Base-by-base conservation (phyloP, 2,329 filamentous ascomycete species). In the Hyphodiscus sp. region DNA sequence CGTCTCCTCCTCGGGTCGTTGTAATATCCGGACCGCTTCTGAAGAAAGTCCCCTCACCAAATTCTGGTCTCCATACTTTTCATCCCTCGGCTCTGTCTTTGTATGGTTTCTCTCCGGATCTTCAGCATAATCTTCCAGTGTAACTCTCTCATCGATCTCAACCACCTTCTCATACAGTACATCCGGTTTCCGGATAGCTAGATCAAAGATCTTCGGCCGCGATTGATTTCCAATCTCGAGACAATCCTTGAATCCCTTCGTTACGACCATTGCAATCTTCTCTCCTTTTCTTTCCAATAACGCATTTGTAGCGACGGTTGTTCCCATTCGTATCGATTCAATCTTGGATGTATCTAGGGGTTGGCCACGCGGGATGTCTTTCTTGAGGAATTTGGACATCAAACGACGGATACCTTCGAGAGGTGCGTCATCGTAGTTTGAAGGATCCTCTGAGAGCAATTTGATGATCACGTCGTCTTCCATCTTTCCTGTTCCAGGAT, bases 321-420 rank as follows among this genome's bases (percentile, higher is more conserved):
- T 96, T 45, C 91, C 91, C 91, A 96, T 96, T 47, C 91, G 86
- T 68, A 96, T 96, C 52, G 87, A 91, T 62, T 94, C 89, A 62
- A 96, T 95, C 65, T 84, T 74, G 18, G 83, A 81, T 1, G 91
- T 96, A 69, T 96, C 90, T 9, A 96, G 74, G 1, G 87, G 75
- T 67, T 91, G 76, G 23, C 89, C 90, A 47, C 91, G 83, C 2
- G 89, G 88, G 45, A 95, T 91, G 4, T 92, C 85, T 54, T 79
- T 78, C 51, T 79, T 78, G 1, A 84, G 82, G 69, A 95, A 95
- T 62, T 82, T 84, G 60, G 85, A 86, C 71, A 96, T 82, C 53
- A 96, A 84, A 54, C 91, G 85, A 16, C 91, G 83, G 67, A 96
- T 96, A 26, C 91, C 91, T 74, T 96, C 91, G 18, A 95, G 79